Conservation (phyloP, 2,329 filamentous ascomycete genomes). For the Pyrenophora tritici-repentis region DNA sequence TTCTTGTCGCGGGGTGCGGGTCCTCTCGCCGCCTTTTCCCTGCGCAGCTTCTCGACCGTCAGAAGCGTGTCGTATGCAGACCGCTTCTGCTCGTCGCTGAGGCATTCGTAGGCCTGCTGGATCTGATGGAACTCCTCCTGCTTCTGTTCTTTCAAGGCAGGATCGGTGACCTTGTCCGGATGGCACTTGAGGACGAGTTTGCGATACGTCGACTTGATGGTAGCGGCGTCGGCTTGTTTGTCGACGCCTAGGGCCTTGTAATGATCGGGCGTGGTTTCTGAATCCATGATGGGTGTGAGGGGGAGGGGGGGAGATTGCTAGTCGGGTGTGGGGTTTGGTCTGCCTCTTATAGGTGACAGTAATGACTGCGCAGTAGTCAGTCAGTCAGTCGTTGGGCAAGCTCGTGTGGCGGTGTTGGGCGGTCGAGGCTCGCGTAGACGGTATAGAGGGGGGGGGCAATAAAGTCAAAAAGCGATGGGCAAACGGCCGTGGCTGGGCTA, state of each 20-base stretch:
- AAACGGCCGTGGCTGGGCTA: slow-evolving; percentile 2
- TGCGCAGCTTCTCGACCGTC: slow-evolving; percentile 68
- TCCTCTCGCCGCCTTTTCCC: slow-evolving; percentile 55
- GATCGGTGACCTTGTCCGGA: slow-evolving; percentile 87
- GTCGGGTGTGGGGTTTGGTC: slow-evolving; percentile 9
- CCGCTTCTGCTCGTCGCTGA: slow-evolving; percentile 76
- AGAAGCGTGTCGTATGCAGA: slow-evolving; percentile 78
- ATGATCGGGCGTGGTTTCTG: slow-evolving; percentile 68
- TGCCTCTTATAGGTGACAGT: slow-evolving; percentile 19
- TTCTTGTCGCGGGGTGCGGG: slow-evolving; percentile 35
- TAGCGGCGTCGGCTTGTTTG: slow-evolving; percentile 69
- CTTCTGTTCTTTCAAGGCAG: slow-evolving; percentile 74
- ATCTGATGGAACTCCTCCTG: slow-evolving; percentile 89
- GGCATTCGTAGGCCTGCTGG: slow-evolving; percentile 88
- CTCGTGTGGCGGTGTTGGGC: slow-evolving; percentile 29
- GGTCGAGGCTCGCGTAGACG: slow-evolving; percentile 20
- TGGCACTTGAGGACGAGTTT: slow-evolving; percentile 89
- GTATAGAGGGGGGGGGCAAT: slow-evolving; percentile 7
- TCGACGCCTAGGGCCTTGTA: slow-evolving; percentile 77
- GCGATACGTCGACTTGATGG: slow-evolving; percentile 79
- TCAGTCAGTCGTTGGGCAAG: slow-evolving; percentile 10
- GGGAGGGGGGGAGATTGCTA: slow-evolving; percentile 5
- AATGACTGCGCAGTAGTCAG: slow-evolving; percentile 9
- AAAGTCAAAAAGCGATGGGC: slow-evolving; percentile 12
- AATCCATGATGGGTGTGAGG: slow-evolving; percentile 53